These are phyloP conservation scores for Amoeboaphelidium protococcarum DNA, from an alignment of 371 early-diverging fungal genomes.

Conservation along the genomic window DNA sequence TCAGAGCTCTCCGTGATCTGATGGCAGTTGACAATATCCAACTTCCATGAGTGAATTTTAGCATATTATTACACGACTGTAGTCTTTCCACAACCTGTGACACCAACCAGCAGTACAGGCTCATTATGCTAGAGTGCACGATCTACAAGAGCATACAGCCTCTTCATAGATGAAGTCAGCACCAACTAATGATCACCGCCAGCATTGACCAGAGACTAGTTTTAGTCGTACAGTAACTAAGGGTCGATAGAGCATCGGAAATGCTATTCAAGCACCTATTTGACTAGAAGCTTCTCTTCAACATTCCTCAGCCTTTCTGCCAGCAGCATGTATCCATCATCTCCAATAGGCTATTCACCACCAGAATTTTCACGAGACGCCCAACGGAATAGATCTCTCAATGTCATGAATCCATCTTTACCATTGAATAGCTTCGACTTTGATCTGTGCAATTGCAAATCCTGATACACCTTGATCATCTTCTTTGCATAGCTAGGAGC, in stretches of 20 bases:
- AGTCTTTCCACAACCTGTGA: constrained; percentile 99
- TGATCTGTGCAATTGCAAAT: constrained; percentile 38
- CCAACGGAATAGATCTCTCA: constrained; percentile 98
- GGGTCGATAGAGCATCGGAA: constrained; percentile 17
- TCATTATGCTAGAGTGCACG: constrained; percentile 61
- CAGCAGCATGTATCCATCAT: constrained; percentile 82
- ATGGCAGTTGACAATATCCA: constrained; percentile 89
- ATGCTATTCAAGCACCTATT: constrained; percentile 50
- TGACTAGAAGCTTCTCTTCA: constrained; percentile 58
- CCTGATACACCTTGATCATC: constrained; percentile 63
- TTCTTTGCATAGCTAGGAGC: constrained; percentile 70
- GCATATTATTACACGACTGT: constrained; percentile 88
- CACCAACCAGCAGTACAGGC: constrained; percentile 92
- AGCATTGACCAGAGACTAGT: too few relatives aligned
- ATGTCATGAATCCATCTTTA: constrained; percentile 71
- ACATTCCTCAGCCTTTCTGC: constrained; percentile 68
- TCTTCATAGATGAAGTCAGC: constrained; percentile 83
- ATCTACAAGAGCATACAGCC: constrained; percentile 63
- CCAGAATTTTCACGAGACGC: constrained; percentile 47
- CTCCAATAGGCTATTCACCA: constrained; percentile 51
- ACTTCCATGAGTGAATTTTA: constrained; percentile 21
- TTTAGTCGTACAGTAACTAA: too few relatives aligned
- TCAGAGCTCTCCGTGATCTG: constrained; percentile 93
- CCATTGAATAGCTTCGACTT: constrained; percentile 73
- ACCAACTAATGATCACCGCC: constrained; percentile 22